These are phyloP conservation scores for Starmerella asiatica DNA, from an alignment of 805 yeast genomes.

Conservation along the genomic window DNA sequence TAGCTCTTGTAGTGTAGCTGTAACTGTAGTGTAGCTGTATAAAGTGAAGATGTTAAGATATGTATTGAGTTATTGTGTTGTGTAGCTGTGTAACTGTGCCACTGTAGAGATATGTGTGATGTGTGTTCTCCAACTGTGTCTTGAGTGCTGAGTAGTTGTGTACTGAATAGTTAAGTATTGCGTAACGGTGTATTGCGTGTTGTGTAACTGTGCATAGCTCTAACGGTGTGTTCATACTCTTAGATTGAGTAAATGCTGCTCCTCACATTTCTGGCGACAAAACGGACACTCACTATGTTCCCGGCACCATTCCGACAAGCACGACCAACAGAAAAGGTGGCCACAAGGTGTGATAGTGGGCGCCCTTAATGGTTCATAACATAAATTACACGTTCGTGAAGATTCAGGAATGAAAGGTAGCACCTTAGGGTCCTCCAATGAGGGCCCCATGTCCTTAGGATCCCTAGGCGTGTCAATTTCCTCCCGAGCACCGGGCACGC, in stretches of 20 bases:
- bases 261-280: conserved; percentile 59
- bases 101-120: no score
- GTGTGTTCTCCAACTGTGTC: no score
- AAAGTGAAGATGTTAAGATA: no score
- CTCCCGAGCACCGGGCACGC: conserved; percentile 15
- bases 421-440: conserved; percentile 41
- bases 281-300: conserved; percentile 85
- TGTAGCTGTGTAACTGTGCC: no score
- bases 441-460: conserved; percentile 26
- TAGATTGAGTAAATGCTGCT: conserved; percentile 50
- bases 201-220: no score
- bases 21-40: no score
- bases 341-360: conserved; percentile 88
- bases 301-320: conserved; percentile 79
- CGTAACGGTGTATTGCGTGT: no score
- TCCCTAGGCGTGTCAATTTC: neutral
- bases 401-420: conserved; percentile 57
- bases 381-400: conserved; percentile 70
- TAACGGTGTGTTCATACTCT: conserved; percentile 22
- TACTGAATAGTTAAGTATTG: no score
- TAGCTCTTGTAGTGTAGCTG: no score
- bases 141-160: no score
- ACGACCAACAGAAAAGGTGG: conserved; percentile 84
- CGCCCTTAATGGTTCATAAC: conserved; percentile 62
- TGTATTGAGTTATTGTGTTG: no score